Evolutionary conservation across 129 eudicot species (phyloP), one percentile per base, ranked within the genome.

Genomic region (Lactuca sativa): DNA sequence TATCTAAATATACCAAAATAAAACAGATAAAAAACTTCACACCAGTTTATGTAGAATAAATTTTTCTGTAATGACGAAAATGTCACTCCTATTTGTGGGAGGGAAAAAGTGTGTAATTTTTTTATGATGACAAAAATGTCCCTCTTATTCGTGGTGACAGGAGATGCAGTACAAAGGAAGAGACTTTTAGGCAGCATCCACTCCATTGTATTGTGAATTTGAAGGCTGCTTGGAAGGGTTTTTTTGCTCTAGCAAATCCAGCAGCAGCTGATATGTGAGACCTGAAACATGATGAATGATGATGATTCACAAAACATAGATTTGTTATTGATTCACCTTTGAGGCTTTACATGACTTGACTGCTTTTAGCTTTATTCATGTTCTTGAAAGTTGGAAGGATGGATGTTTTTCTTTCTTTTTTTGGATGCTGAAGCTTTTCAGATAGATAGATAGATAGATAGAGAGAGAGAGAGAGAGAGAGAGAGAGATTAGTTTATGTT

Each of bases 91-190:
- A 25, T 25, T 25, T 25, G 30, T 25, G 30, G 30, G 30, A 25
- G 30, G 30, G 30, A 25, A 25, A 25, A 25, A 25, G 30, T 25
- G 30, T 25, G 30, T 25, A 0, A 25, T 25, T 25, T 25, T 63
- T 43, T 44, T 51, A 40, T 15, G 10, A 64, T 43, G 55, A 44
- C 52, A 12, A 11, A 47, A 10, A 12, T 11, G 52, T 5, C 52
- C 52, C 15, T 47, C 13, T 43, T 62, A 36, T 31, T 18, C 37
- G 33, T 77, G 33, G 43, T 59, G 33, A 71, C 78, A 90, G 96
- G 96, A 86, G 67, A 90, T 90, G 96, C 91, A 71, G 12, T 83
- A 86, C 79, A 86, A 82, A 61, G 85, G 95, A 68, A 75, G 95
- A 71, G 88, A 90, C 13, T 90, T 58, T 73, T 86, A 82, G 82